Percentiles rank a stretch among this genome's conserved stretches.
Evolutionary conservation across 1,284 basidiomycete species (phyloP).

Genomic region (Irpex sp.): DNA sequence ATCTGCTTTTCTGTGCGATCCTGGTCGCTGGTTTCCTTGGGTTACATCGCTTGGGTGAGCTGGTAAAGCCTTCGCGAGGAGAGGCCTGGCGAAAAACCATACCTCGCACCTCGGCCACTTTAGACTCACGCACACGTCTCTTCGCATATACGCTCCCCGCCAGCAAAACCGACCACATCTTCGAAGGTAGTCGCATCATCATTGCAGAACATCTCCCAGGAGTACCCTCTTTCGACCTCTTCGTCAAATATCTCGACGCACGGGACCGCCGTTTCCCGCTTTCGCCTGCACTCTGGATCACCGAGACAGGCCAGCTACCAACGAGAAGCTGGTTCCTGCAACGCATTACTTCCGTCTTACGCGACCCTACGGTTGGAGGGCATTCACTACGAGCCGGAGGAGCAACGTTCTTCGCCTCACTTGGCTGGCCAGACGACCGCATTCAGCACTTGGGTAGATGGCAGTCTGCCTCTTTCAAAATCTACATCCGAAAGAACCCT

Average conservation of each 20-base stretch:
- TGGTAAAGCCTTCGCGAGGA: conserved; percentile 18
- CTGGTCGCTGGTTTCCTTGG: conserved; percentile 26
- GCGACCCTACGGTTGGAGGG: conserved; percentile 17
- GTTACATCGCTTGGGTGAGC: conserved; percentile 27
- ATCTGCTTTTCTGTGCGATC: conserved; percentile 25
- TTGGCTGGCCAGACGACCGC: conserved; percentile 24
- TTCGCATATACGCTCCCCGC: conserved; percentile 23
- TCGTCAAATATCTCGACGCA: conserved; percentile 16
- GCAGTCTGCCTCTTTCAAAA: conserved; percentile 30
- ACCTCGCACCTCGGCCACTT: conserved; percentile 11
- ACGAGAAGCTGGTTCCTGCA: conserved; percentile 22
- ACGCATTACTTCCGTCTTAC: conserved; percentile 13
- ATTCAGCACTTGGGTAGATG: conserved; percentile 33
- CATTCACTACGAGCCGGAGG: conserved; percentile 34
- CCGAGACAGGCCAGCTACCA: conserved; percentile 16
- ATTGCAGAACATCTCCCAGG: conserved; percentile 5
- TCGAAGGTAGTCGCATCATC: conserved; percentile 20
- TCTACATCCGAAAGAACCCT: conserved; percentile 32
- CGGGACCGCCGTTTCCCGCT: conserved; percentile 19
- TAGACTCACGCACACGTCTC: neutral
- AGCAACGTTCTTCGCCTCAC: conserved; percentile 28
- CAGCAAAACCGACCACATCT: conserved; percentile 29
- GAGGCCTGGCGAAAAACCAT: conserved; percentile 18
- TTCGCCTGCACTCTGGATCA: conserved; percentile 18
- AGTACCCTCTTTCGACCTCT: conserved; percentile 12